Evolutionary conservation across 805 yeast species (phyloP).

Genomic region (Ogataea ramenticola): DNA sequence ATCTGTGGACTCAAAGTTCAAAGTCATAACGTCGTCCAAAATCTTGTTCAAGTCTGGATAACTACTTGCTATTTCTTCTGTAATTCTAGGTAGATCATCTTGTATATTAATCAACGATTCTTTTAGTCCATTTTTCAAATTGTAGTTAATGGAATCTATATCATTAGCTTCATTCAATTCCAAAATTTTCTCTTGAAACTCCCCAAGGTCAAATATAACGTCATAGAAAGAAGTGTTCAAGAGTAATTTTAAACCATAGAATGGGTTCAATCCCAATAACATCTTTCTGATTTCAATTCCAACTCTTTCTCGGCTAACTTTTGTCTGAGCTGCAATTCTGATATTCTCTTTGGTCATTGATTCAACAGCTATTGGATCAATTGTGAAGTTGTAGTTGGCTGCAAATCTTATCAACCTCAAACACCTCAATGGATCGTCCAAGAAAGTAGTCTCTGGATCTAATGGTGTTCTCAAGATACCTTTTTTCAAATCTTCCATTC

Average conservation of each 20-base stretch:
- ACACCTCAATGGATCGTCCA: conserved; percentile 92
- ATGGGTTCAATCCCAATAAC: conserved; percentile 54
- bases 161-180: conserved; percentile 7
- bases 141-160: conserved; percentile 2
- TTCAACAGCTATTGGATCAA: conserved; percentile 49
- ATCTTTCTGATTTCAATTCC: conserved; percentile 82
- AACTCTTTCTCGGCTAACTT: conserved; percentile 85
- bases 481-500: conserved; percentile 59
- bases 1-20: background rate
- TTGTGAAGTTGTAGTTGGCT: conserved; percentile 58
- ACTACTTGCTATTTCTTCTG: conserved; percentile 5
- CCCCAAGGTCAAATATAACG: conserved; percentile 46
- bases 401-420: conserved; percentile 83
- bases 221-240: conserved; percentile 47
- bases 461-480: conserved; percentile 86
- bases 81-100: conserved; percentile 12
- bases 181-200: conserved; percentile 14
- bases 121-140: conserved; percentile 10
- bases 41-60: conserved; percentile 12
- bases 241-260: conserved; percentile 55
- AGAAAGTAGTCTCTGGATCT: conserved; percentile 74
- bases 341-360: conserved; percentile 63
- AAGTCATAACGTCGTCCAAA: background rate
- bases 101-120: conserved; percentile 14
- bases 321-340: conserved; percentile 50